Base-by-base conservation (phyloP, 2,329 filamentous ascomycete species). In the Penicillium griseofulvum region DNA sequence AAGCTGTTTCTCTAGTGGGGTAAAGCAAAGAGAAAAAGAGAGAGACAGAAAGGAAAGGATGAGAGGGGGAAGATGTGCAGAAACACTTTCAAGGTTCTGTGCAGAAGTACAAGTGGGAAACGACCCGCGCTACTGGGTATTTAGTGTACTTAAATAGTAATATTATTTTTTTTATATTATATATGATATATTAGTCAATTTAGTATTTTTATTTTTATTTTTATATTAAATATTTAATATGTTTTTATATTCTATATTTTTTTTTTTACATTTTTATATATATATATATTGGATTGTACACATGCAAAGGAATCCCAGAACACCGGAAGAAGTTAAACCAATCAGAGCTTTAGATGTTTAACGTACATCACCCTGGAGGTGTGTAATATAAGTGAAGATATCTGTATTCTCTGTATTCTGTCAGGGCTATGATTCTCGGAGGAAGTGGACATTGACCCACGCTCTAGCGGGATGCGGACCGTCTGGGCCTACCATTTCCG, bases 391-490 rank as follows among this genome's bases (percentile, higher is more conserved):
- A 22, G 22, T 22, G 22, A n/a, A n/a, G n/a, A n/a, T n/a, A n/a
- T 22, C 22, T 22, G 22, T 2, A 22, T 22, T 22, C 22, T 22
- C 22, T 2, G 22, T 22, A 2, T 22, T 4, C 4, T 22, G 22
- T 22, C 22, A n/a, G n/a, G n/a, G n/a, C n/a, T n/a, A 3, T 17
- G 8, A 37, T 37, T 37, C 34, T 37, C n/a, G 22, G 22, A 22
- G 22, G 2, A 22, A 22, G 14, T 31, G 29, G 29, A 31, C 29
- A 31, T 14, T 4, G 44, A 39, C 45, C 51, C 51, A 53, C 50
- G 49, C 26, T 26, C 16, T 52, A 51, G 43, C 51, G 51, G 51
- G 52, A 51, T 28, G 52, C 52, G 52, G 52, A 33, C 52, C 52
- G 52, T 34, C 52, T 54, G 52, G 52, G 39, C 52, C 51, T 54